Percentiles rank a stretch among this genome's conserved stretches.
Evolutionary conservation across 768 basidiomycete species (phyloP).

Genomic region (Auriscalpium vulgare): DNA sequence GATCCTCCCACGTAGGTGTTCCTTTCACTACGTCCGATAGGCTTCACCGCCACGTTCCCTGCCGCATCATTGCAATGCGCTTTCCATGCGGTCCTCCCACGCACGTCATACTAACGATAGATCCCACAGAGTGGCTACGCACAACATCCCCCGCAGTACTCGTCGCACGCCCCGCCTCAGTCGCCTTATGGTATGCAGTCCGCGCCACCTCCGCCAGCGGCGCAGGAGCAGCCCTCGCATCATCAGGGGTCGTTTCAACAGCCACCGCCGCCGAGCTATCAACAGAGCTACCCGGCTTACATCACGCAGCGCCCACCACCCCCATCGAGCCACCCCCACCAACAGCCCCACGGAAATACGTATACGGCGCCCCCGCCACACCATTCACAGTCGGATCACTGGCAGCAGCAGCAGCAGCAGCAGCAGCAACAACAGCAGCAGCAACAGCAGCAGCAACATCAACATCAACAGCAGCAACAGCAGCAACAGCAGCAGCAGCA

Average conservation of each 20-base stretch:
- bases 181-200: constrained; percentile 30
- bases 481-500: neutral
- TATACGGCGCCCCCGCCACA: constrained; percentile 16
- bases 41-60: constrained; percentile 5
- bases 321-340: constrained; percentile 16
- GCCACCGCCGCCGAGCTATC: constrained; percentile 31
- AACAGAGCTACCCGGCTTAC: constrained; percentile 20
- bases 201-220: constrained; percentile 22
- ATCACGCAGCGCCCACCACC: constrained; percentile 16
- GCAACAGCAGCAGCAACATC: neutral
- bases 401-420: constrained; percentile 12
- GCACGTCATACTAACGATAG: constrained; percentile 7
- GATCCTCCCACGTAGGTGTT: constrained; percentile 42
- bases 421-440: constrained; percentile 6
- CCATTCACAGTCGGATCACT: constrained; percentile 10
- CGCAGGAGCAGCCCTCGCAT: constrained; percentile 37
- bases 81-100: neutral
- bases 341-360: constrained; percentile 14
- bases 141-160: constrained; percentile 26
- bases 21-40: neutral
- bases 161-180: constrained; percentile 31
- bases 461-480: too few species aligned
- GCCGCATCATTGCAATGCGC: neutral
- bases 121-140: constrained; percentile 27
- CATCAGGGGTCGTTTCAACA: constrained; percentile 32